Conservation (phyloP, 2,329 filamentous ascomycete genomes). For the Aspergillaceae sp. region DNA sequence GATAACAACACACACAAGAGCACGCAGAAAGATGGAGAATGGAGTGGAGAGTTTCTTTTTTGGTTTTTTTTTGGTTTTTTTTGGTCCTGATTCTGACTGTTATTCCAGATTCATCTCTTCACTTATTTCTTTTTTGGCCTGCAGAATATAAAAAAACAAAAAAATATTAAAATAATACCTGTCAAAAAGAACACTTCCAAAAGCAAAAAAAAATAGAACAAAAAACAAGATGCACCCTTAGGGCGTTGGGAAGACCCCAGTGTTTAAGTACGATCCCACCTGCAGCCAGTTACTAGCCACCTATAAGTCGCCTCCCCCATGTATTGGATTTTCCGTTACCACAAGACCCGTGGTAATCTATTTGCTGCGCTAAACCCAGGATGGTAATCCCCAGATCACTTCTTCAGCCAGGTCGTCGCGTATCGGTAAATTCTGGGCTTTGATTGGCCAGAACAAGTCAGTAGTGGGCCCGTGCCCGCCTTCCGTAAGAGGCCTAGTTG, state of each 20-base stretch:
- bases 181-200: background rate
- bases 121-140: background rate
- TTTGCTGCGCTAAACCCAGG: too few species aligned
- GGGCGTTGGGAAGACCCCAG: background rate
- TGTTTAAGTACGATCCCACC: background rate
- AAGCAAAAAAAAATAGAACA: background rate
- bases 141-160: too few species aligned
- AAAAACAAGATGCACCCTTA: background rate
- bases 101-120: background rate
- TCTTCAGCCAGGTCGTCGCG: background rate
- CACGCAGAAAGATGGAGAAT: slow-evolving; percentile 10
- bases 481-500: background rate
- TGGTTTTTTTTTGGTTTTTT: slow-evolving; percentile 6
- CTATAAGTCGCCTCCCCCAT: too few species aligned
- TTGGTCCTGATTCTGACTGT: background rate
- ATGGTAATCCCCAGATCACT: background rate
- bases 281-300: too few species aligned
- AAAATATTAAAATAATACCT: too few species aligned
- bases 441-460: background rate
- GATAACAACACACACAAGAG: background rate
- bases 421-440: background rate
- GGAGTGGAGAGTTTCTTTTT: slow-evolving; percentile 19
- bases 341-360: too few species aligned
- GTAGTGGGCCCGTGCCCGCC: background rate
- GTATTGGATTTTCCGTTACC: background rate